Evolutionary conservation across 768 basidiomycete species (phyloP).

Genomic region (Psilocybe cubensis): DNA sequence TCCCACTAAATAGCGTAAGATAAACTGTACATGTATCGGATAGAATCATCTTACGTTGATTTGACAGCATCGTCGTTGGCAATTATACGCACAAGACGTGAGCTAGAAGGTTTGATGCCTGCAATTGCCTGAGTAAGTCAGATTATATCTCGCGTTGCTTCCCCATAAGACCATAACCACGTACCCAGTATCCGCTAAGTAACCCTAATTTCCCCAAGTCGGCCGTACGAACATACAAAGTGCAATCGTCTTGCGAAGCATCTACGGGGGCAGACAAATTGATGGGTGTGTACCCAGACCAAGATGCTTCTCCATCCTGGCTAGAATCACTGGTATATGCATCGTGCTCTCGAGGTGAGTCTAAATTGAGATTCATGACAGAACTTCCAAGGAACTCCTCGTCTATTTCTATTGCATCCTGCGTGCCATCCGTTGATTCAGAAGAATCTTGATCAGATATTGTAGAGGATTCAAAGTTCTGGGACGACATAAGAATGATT

Average conservation of each 20-base stretch:
- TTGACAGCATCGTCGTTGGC: conserved; percentile 50
- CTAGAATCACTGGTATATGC: conserved; percentile 7
- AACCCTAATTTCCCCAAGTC: conserved; percentile 69
- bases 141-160: conserved; percentile 1
- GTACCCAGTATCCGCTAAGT: conserved; percentile 80
- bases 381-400: conserved; percentile 71
- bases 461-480: neutral
- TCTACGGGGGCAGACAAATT: conserved; percentile 38
- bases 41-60: conserved; percentile 32
- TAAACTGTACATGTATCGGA: neutral
- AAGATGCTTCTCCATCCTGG: conserved; percentile 16
- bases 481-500: conserved; percentile 49
- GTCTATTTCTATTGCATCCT: conserved; percentile 66
- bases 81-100: conserved; percentile 60
- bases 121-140: conserved; percentile 51
- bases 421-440: conserved; percentile 15
- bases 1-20: conserved; percentile 34
- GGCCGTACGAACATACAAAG: conserved; percentile 64
- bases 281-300: conserved; percentile 23
- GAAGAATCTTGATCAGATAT: neutral
- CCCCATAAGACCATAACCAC: conserved; percentile 4
- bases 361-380: conserved; percentile 33
- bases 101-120: conserved; percentile 35
- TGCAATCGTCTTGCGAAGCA: conserved; percentile 47
- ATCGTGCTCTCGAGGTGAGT: conserved; percentile 17